phyloP scores from a whole-genome alignment of 352 stramenopile genomes.

The Globisporangium orthogonon region DNA sequence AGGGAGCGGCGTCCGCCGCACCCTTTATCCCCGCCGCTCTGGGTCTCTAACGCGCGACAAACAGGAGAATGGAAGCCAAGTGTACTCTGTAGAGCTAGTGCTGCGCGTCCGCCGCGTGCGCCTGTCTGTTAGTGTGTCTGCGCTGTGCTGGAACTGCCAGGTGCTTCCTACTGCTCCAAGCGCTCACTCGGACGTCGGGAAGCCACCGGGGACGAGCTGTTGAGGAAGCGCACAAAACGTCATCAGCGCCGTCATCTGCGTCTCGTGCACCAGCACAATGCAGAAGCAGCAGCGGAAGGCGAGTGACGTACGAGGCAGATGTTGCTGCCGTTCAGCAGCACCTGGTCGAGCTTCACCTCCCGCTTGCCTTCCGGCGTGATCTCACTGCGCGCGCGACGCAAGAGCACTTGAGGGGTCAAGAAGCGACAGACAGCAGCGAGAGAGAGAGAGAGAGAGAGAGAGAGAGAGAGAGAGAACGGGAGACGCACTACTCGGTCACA shows the following conservation, averaged over 20 bases:
- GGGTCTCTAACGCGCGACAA: not conserved
- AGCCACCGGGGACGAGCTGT: conserved; percentile 77
- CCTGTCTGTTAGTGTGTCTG: not conserved
- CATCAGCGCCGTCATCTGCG: not conserved
- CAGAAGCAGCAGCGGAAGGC: too few relatives aligned
- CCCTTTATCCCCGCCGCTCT: too few relatives aligned
- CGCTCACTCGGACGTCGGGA: conserved; percentile 32
- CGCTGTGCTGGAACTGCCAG: not conserved
- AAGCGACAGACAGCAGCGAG: not conserved
- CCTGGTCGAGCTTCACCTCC: conserved; percentile 89
- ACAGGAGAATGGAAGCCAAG: conserved; percentile 1
- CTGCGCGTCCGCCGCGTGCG: too few relatives aligned
- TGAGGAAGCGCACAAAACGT: not conserved
- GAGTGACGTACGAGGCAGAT: conserved; percentile 81
- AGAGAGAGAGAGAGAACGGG: not conserved
- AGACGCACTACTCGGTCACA: conserved; percentile 90
- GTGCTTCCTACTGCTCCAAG: not conserved
- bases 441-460: conserved; percentile 1
- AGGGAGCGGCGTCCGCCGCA: too few relatives aligned
- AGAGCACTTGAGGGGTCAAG: too few relatives aligned
- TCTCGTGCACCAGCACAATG: too few relatives aligned
- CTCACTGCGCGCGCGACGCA: conserved; percentile 33
- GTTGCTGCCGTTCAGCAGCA: conserved; percentile 99
- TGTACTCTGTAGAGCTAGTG: conserved; percentile 8
- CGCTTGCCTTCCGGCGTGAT: conserved; percentile 85